phyloP scores from a whole-genome alignment of 176 grass and related monocot species.

The Ensete ventricosum region DNA sequence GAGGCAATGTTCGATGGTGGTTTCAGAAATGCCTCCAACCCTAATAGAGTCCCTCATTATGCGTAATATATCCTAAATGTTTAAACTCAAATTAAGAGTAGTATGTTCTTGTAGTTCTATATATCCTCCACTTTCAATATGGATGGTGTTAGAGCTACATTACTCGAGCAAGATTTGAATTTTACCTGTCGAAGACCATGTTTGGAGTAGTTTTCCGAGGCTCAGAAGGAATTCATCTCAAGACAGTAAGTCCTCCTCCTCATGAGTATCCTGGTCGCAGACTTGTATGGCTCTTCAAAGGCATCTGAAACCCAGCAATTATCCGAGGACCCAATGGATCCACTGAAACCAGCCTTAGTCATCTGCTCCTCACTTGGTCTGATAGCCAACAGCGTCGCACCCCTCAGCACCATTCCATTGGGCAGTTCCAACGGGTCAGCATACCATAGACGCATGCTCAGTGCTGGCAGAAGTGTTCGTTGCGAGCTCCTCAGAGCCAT shows the following conservation, averaged over 20 bases:
- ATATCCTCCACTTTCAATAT: too few species aligned
- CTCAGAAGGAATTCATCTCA: constrained; percentile 13
- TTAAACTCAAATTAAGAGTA: too few species aligned
- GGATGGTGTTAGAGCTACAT: not conserved
- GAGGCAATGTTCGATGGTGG: too few species aligned
- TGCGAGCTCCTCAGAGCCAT: not conserved
- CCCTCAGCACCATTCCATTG: not conserved
- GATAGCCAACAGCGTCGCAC: not conserved
- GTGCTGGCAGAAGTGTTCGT: not conserved
- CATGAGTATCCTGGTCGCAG: not conserved
- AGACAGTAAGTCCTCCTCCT: constrained; percentile 2
- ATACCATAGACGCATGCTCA: constrained; percentile 1
- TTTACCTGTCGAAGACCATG: not conserved
- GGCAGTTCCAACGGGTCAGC: not conserved
- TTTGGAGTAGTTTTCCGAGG: not conserved
- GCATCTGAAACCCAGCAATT: not conserved
- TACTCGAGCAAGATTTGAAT: not conserved
- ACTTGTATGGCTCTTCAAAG: constrained; percentile 6
- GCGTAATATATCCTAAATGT: too few species aligned
- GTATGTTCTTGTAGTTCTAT: too few species aligned
- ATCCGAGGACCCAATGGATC: not conserved
- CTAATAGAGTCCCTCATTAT: too few species aligned
- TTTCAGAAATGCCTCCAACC: too few species aligned
- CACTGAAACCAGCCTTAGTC: not conserved
- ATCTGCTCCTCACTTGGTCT: not conserved